A percentile compares a stretch with the other conserved stretches of the same genome.
Conservation (phyloP, 768 basidiomycete genomes). For the Rhizopogon roseolus region DNA sequence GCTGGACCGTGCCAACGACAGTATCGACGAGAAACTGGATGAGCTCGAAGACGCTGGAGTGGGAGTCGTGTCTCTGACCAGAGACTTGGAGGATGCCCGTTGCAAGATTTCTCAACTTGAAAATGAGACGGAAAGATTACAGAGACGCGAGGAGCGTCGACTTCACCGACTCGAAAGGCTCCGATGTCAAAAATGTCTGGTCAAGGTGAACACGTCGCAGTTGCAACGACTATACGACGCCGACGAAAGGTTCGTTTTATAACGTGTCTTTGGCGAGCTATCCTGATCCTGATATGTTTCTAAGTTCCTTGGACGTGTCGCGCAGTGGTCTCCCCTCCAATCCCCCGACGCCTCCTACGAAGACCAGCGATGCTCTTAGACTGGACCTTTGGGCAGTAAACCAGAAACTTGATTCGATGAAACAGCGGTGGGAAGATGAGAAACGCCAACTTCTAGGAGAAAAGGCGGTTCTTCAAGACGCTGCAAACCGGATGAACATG, state of each 20-base stretch:
- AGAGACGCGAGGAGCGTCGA: constrained; percentile 67
- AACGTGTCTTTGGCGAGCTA: background rate
- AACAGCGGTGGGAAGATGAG: constrained; percentile 67
- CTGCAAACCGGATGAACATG: constrained; percentile 58
- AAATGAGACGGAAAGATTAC: constrained; percentile 62
- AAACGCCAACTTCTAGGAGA: constrained; percentile 59
- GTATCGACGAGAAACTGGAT: constrained; percentile 85
- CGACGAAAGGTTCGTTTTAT: constrained; percentile 56
- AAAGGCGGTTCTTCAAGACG: constrained; percentile 68
- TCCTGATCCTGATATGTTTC: constrained; percentile 7
- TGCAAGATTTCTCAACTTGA: constrained; percentile 51
- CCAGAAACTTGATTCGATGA: constrained; percentile 57
- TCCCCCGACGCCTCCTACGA: constrained; percentile 65
- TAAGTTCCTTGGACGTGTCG: constrained; percentile 52
- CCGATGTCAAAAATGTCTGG: constrained; percentile 66
- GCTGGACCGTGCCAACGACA: constrained; percentile 75
- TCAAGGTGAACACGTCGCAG: constrained; percentile 51
- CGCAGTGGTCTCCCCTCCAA: constrained; percentile 43
- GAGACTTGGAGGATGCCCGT: constrained; percentile 69
- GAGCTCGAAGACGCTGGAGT: constrained; percentile 78
- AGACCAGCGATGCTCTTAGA: constrained; percentile 60
- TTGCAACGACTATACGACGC: constrained; percentile 34
- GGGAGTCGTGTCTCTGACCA: constrained; percentile 66
- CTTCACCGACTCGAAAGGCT: constrained; percentile 52
- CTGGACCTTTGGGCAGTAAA: constrained; percentile 60